Evolutionary conservation across 345 rosid species (phyloP).

Genomic region (Psidium guajava): DNA sequence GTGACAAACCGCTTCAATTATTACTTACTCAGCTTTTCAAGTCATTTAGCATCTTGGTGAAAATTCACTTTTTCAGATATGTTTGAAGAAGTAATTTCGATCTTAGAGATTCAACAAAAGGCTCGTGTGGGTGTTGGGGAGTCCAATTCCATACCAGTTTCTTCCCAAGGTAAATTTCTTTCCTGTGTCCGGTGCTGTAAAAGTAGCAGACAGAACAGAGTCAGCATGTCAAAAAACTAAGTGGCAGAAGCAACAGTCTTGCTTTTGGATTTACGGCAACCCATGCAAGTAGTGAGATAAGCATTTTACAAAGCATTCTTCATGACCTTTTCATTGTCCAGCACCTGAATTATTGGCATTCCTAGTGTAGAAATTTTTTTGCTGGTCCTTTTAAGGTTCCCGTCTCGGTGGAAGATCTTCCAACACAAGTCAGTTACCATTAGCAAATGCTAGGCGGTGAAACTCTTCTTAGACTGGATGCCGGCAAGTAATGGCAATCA

Average conservation of each 20-base stretch:
- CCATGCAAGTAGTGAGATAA: neutral
- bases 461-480: neutral
- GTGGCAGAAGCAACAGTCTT: neutral
- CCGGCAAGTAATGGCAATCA: neutral
- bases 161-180: constrained; percentile 63
- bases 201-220: constrained; percentile 5
- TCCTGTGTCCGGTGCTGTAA: constrained; percentile 81
- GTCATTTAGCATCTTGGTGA: neutral
- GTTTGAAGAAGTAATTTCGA: neutral
- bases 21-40: neutral
- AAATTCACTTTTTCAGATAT: neutral
- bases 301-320: neutral
- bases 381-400: neutral
- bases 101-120: neutral
- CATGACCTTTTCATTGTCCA: neutral
- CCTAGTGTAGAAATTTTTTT: neutral
- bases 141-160: constrained; percentile 32
- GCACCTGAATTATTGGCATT: neutral
- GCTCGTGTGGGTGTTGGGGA: neutral
- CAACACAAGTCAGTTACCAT: neutral
- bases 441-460: neutral
- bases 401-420: neutral
- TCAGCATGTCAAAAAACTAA: neutral
- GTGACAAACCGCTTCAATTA: neutral
- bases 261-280: neutral